A percentile compares a stretch with the other conserved stretches of the same genome.
phyloP scores from a whole-genome alignment of 371 early-diverging fungal genomes.

The Rhizopus stolonifer region DNA sequence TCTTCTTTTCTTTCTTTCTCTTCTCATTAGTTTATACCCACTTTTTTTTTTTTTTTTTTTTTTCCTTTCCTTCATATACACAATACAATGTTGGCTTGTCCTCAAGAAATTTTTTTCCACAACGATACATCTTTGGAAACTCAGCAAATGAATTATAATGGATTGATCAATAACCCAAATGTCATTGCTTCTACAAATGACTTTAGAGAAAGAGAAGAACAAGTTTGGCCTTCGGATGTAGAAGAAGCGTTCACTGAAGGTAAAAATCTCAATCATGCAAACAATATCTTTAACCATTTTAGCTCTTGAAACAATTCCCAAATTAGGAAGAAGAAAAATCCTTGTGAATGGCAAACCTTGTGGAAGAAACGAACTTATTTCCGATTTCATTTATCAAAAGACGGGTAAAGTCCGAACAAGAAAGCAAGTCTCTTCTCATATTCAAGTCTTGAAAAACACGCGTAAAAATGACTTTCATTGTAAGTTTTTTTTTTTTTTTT shows the following conservation, averaged over 20 bases:
- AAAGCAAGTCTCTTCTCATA: conserved; percentile 81
- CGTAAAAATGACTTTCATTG: conserved; percentile 59
- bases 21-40: conserved; percentile 1
- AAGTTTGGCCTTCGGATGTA: conserved; percentile 67
- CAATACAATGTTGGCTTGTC: conserved; percentile 27
- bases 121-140: conserved; percentile 12
- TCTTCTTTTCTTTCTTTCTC: conserved; percentile 5
- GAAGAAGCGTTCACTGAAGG: conserved; percentile 68
- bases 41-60: conserved; percentile 7
- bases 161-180: conserved; percentile 11
- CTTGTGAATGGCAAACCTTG: conserved; percentile 59
- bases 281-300: conserved; percentile 1
- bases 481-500: conserved; percentile 10
- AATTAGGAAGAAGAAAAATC: conserved; percentile 53
- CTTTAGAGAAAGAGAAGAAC: conserved; percentile 37
- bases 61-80: conserved; percentile 6
- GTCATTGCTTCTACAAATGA: conserved; percentile 10
- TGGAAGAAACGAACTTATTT: conserved; percentile 75
- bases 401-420: conserved; percentile 66
- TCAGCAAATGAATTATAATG: conserved; percentile 19
- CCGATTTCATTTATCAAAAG: conserved; percentile 70
- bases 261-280: conserved; percentile 13
- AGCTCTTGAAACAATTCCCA: conserved; percentile 50
- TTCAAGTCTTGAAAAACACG: conserved; percentile 77
- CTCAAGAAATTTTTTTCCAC: conserved; percentile 29